Conservation (phyloP, 1,284 basidiomycete species). For the Cryptococcus sp. region DNA sequence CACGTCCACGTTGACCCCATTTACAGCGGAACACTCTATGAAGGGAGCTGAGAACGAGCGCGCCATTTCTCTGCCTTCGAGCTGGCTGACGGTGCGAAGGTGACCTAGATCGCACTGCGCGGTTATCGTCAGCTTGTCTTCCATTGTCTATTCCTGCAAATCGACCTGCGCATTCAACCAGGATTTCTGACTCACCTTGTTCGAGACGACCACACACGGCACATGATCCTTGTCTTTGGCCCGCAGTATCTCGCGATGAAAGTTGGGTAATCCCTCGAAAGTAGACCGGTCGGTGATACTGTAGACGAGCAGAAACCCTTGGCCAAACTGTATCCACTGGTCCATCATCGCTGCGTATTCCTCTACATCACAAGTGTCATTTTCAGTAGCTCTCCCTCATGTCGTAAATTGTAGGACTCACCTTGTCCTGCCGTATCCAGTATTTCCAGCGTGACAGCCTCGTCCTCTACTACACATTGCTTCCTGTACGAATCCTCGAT, state of each 20-base stretch:
- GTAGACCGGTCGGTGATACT: slow-evolving; percentile 60
- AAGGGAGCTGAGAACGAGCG: slow-evolving; percentile 57
- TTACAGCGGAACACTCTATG: slow-evolving; percentile 61
- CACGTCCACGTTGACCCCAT: slow-evolving; percentile 61
- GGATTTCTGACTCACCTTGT: slow-evolving; percentile 32
- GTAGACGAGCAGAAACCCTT: slow-evolving; percentile 62
- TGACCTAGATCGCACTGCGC: slow-evolving; percentile 58
- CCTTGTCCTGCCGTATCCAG: slow-evolving; percentile 61
- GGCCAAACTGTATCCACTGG: slow-evolving; percentile 62
- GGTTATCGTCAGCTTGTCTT: neutral
- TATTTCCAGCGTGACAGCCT: slow-evolving; percentile 61
- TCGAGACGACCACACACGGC: slow-evolving; percentile 60
- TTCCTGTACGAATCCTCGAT: slow-evolving; percentile 59
- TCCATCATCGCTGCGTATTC: slow-evolving; percentile 58
- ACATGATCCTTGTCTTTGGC: slow-evolving; percentile 60
- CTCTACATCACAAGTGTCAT: slow-evolving; percentile 20
- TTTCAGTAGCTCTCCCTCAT: no score
- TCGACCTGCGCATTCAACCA: neutral
- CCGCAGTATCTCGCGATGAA: slow-evolving; percentile 58
- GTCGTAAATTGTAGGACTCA: slow-evolving; percentile 14
- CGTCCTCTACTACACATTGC: slow-evolving; percentile 60
- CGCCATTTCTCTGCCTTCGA: slow-evolving; percentile 58
- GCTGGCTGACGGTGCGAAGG: slow-evolving; percentile 56
- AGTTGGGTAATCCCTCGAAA: slow-evolving; percentile 58
- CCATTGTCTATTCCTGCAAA: no score